A percentile compares a stretch with the other conserved stretches of the same genome.
Conservation (phyloP, 495 filamentous ascomycete species). For the Lichina pygmaea region DNA sequence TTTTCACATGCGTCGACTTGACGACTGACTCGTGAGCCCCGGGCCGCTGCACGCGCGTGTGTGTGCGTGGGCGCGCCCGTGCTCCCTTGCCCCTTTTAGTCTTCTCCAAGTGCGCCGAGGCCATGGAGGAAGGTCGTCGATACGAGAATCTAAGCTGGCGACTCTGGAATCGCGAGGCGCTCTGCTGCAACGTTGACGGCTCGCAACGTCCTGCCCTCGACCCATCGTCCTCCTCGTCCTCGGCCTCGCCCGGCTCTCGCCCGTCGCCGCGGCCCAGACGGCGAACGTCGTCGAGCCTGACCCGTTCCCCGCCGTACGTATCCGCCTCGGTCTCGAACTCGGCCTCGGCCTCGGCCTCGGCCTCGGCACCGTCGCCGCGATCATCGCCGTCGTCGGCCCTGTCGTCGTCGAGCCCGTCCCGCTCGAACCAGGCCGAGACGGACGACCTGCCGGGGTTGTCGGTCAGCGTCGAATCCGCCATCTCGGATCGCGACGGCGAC, state of each 20-base stretch:
- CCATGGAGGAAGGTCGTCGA: conserved; percentile 75
- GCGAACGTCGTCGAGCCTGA: conserved; percentile 3
- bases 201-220: background rate
- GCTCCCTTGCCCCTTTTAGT: conserved; percentile 24
- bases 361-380: conserved; percentile 8
- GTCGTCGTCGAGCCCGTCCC: background rate
- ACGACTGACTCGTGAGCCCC: background rate
- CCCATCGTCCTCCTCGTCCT: background rate
- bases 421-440: conserved; percentile 11
- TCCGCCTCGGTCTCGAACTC: conserved; percentile 3
- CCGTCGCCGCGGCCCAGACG: background rate
- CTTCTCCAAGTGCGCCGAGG: conserved; percentile 84
- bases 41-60: background rate
- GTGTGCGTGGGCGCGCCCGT: conserved; percentile 3
- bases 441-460: conserved; percentile 61
- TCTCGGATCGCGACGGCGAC: conserved; percentile 44
- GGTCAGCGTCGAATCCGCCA: conserved; percentile 66
- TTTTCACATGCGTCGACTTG: conserved; percentile 1
- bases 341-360: background rate
- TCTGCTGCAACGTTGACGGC: conserved; percentile 53
- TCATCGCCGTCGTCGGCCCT: background rate
- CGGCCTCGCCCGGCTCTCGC: background rate
- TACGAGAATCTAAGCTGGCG: conserved; percentile 92
- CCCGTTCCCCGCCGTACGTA: background rate
- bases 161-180: conserved; percentile 85